Evolutionary conservation across 2,329 filamentous ascomycete genomes (phyloP).

Genomic region (Cercospora janseana): DNA sequence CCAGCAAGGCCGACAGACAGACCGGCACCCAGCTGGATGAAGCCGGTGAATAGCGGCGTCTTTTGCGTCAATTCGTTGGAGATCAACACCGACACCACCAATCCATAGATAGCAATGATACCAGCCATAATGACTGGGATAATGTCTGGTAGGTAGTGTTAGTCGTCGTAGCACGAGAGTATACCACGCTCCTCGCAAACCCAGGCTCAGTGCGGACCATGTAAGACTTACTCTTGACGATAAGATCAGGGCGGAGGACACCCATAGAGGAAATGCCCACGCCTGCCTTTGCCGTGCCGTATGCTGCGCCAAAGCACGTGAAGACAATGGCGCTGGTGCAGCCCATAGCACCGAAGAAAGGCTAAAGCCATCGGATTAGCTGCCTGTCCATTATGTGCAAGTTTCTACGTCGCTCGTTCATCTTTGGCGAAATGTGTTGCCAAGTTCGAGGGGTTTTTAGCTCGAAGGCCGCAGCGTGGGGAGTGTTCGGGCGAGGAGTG

Average conservation of each 20-base stretch:
- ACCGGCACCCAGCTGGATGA: slow-evolving; percentile 55
- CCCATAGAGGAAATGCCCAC: slow-evolving; percentile 98
- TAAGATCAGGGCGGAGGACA: slow-evolving; percentile 94
- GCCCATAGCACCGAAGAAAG: slow-evolving; percentile 97
- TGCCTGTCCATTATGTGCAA: slow-evolving; percentile 6
- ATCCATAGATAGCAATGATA: slow-evolving; percentile 95
- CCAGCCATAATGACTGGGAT: slow-evolving; percentile 99
- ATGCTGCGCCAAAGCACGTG: slow-evolving; percentile 93
- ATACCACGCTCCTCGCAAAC: slow-evolving; percentile 1
- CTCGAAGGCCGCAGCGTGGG: neutral
- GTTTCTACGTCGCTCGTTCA: neutral
- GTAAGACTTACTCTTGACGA: slow-evolving; percentile 87
- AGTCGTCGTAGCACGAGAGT: no score
- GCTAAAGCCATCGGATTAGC: slow-evolving; percentile 45
- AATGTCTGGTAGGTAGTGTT: slow-evolving; percentile 65
- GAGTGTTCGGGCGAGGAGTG: slow-evolving; percentile 4
- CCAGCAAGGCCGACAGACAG: slow-evolving; percentile 48
- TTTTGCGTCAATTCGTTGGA: slow-evolving; percentile 52
- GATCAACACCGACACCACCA: slow-evolving; percentile 55
- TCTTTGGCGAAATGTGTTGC: neutral
- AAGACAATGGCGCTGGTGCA: slow-evolving; percentile 94
- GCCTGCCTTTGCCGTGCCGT: slow-evolving; percentile 98
- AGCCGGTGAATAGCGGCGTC: slow-evolving; percentile 50
- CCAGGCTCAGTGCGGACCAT: slow-evolving; percentile 2
- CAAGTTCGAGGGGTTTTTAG: neutral